A percentile compares a stretch with the other conserved stretches of the same genome.
phyloP scores from a whole-genome alignment of 163 green algal genomes.

The Chlorella variabilis region DNA sequence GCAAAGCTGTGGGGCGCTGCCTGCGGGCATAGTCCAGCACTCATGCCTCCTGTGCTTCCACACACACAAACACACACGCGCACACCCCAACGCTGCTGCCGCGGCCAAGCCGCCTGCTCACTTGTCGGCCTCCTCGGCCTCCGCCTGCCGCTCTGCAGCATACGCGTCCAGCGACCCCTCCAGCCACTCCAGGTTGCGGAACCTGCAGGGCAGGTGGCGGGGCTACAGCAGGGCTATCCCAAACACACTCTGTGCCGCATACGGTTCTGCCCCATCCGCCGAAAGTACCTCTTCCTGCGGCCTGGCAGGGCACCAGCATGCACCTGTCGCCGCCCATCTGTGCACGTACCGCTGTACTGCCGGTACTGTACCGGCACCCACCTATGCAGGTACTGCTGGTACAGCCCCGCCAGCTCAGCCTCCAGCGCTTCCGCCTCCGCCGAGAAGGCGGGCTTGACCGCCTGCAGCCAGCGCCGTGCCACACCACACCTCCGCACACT shows the following conservation, averaged over 20 bases:
- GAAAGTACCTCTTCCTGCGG: no score
- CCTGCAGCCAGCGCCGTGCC: no score
- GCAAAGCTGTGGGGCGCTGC: no score
- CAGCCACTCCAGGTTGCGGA: slow-evolving; percentile 80
- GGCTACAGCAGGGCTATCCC: no score
- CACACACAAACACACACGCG: neutral
- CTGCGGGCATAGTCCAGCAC: no score
- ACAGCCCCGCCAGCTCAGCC: slow-evolving; percentile 71
- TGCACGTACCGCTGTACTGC: no score
- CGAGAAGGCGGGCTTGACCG: slow-evolving; percentile 80
- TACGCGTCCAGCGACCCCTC: slow-evolving; percentile 77
- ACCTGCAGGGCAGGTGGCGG: slow-evolving; percentile 9
- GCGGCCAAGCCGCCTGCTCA: no score
- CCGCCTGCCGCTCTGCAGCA: slow-evolving; percentile 60
- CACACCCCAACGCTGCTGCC: neutral
- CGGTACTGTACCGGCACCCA: no score
- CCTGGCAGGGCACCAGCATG: neutral
- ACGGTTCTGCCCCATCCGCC: no score
- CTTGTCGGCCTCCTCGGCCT: slow-evolving; percentile 33
- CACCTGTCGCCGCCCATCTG: no score
- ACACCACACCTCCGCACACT: no score
- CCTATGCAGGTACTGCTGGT: slow-evolving; percentile 50
- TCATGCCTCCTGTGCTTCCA: slow-evolving; percentile 14
- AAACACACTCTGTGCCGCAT: neutral
- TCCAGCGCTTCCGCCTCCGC: slow-evolving; percentile 85